These are phyloP conservation scores for Pseudogymnoascus sp. DNA, from an alignment of 2,329 filamentous ascomycete species.

Conservation along the genomic window DNA sequence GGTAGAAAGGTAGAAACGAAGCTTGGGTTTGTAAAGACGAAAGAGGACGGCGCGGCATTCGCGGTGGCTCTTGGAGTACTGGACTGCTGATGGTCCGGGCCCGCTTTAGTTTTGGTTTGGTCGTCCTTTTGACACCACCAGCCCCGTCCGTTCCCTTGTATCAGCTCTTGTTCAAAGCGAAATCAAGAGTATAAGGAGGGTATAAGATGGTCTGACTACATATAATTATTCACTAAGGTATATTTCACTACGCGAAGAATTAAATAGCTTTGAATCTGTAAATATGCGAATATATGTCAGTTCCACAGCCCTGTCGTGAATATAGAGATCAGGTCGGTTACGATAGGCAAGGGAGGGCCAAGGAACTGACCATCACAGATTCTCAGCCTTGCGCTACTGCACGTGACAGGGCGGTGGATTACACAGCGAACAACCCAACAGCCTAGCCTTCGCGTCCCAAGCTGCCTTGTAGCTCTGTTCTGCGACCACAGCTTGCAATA, in stretches of 20 bases:
- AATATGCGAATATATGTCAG: background rate
- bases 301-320: background rate
- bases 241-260: background rate
- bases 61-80: conserved; percentile 1
- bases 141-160: background rate
- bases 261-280: background rate
- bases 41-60: conserved; percentile 3
- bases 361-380: background rate
- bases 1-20: background rate
- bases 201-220: background rate
- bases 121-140: background rate
- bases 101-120: conserved; percentile 5
- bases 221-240: background rate
- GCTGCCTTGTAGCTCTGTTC: conserved; percentile 10
- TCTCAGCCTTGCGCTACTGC: conserved; percentile 7
- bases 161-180: background rate
- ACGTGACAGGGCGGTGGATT: conserved; percentile 9
- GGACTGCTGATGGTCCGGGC: conserved; percentile 2
- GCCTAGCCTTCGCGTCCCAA: conserved; percentile 8
- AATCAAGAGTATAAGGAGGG: background rate
- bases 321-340: background rate
- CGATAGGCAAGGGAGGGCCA: background rate
- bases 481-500: background rate
- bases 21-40: conserved; percentile 7
- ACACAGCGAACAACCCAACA: conserved; percentile 2